phyloP scores from a whole-genome alignment of 2,329 filamentous ascomycete species.

The Trichothecium roseum region DNA sequence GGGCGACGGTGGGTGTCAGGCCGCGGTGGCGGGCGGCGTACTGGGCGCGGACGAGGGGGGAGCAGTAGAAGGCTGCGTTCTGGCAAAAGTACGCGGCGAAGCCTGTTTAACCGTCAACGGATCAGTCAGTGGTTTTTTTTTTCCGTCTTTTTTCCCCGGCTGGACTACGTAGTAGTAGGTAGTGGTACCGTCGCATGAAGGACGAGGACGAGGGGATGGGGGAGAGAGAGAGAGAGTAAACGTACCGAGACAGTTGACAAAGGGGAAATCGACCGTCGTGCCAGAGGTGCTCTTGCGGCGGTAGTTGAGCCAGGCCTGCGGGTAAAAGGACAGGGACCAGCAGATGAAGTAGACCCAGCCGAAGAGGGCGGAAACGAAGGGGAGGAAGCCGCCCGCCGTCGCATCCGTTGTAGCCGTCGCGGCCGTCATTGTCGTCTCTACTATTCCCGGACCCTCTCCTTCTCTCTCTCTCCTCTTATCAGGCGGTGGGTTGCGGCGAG shows the following conservation, averaged over 20 bases:
- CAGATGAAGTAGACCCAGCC: slow-evolving; percentile 67
- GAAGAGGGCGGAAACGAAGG: slow-evolving; percentile 44
- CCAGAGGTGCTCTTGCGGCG: slow-evolving; percentile 68
- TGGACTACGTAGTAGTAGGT: not conserved
- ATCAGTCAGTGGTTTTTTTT: not conserved
- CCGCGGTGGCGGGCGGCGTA: slow-evolving; percentile 73
- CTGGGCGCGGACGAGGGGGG: slow-evolving; percentile 63
- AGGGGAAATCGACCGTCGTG: slow-evolving; percentile 79
- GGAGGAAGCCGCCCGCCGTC: slow-evolving; percentile 27
- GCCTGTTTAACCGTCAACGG: slow-evolving; percentile 27
- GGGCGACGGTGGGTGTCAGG: slow-evolving; percentile 70
- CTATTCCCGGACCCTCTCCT: too few species aligned
- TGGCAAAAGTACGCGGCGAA: slow-evolving; percentile 69
- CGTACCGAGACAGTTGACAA: slow-evolving; percentile 56
- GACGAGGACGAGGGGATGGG: slow-evolving; percentile 4
- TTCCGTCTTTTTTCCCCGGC: not conserved
- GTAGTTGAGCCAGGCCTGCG: slow-evolving; percentile 75
- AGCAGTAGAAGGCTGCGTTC: slow-evolving; percentile 68
- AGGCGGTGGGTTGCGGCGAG: too few species aligned
- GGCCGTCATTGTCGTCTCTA: too few species aligned
- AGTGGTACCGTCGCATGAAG: too few species aligned
- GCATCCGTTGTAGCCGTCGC: too few species aligned
- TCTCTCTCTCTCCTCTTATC: too few species aligned
- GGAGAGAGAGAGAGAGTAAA: slow-evolving; percentile 1
- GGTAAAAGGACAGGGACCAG: slow-evolving; percentile 90